Evolutionary conservation across 2,329 filamentous ascomycete genomes (phyloP).

Genomic region (Pseudogymnoascus sp.): DNA sequence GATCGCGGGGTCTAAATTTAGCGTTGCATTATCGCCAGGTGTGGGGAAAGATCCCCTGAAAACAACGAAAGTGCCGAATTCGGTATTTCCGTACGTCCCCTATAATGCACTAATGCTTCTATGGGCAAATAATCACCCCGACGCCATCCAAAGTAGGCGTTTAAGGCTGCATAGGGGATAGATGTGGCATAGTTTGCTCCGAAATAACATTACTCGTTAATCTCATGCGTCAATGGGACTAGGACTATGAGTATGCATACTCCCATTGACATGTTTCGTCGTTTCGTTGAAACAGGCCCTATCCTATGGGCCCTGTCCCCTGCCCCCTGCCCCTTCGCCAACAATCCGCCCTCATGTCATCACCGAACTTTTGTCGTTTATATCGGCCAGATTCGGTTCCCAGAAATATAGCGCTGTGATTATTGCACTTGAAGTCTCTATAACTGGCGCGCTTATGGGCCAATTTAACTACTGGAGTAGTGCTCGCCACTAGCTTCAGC

Average conservation of each 20-base stretch:
- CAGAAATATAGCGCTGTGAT: background rate
- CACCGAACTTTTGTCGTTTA: background rate
- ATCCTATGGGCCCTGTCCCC: background rate
- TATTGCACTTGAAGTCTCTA: background rate
- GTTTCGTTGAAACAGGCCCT: slow-evolving; percentile 1
- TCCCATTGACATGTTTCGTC: background rate
- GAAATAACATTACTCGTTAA: background rate
- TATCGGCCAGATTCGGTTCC: background rate
- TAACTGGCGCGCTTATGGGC: slow-evolving; percentile 10
- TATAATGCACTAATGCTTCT: slow-evolving; percentile 8
- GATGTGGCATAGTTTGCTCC: background rate
- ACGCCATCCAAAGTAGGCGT: background rate
- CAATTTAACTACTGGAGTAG: slow-evolving; percentile 10
- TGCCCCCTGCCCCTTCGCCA: background rate
- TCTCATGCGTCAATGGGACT: background rate
- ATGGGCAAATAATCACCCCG: background rate
- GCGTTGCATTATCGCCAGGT: slow-evolving; percentile 9
- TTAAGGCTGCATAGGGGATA: slow-evolving; percentile 7
- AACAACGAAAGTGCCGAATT: slow-evolving; percentile 9
- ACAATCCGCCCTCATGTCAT: background rate
- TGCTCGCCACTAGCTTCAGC: slow-evolving; percentile 11
- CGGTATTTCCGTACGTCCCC: background rate
- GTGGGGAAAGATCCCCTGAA: slow-evolving; percentile 10
- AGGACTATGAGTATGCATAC: background rate
- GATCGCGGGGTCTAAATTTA: slow-evolving; percentile 11